phyloP scores from a whole-genome alignment of 1,284 basidiomycete species.

The Heterobasidion parviporum region DNA sequence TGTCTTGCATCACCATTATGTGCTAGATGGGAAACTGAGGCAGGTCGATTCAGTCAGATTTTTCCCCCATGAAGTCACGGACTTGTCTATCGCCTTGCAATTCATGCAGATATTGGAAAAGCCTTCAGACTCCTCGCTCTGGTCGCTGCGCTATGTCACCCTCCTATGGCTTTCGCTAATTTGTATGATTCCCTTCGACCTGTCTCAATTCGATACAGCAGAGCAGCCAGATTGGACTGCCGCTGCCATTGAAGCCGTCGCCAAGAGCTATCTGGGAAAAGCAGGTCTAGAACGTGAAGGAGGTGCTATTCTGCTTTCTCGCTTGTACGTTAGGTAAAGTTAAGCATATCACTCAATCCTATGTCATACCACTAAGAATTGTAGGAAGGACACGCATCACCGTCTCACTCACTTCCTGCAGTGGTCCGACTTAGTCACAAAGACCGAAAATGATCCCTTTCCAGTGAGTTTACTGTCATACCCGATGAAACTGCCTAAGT shows the following conservation, averaged over 20 bases:
- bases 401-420: constrained; percentile 44
- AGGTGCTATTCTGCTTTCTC: constrained; percentile 65
- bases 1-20: constrained; percentile 23
- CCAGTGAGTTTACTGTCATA: constrained; percentile 31
- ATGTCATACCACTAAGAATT: constrained; percentile 5
- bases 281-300: constrained; percentile 80
- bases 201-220: constrained; percentile 73
- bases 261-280: constrained; percentile 50
- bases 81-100: constrained; percentile 69
- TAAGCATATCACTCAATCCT: constrained; percentile 6
- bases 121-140: constrained; percentile 38
- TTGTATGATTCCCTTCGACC: constrained; percentile 89
- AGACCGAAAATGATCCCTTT: constrained; percentile 35
- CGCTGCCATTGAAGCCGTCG: constrained; percentile 48
- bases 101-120: constrained; percentile 49
- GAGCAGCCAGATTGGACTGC: constrained; percentile 41
- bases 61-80: constrained; percentile 84
- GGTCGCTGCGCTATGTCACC: constrained; percentile 81
- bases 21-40: constrained; percentile 11
- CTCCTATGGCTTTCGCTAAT: constrained; percentile 93
- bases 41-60: constrained; percentile 58
- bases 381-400: constrained; percentile 55
- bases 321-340: constrained; percentile 69
- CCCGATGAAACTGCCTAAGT: not conserved
- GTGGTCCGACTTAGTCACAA: constrained; percentile 32